Conservation (phyloP, 768 basidiomycete species). For the Mycena galopus region DNA sequence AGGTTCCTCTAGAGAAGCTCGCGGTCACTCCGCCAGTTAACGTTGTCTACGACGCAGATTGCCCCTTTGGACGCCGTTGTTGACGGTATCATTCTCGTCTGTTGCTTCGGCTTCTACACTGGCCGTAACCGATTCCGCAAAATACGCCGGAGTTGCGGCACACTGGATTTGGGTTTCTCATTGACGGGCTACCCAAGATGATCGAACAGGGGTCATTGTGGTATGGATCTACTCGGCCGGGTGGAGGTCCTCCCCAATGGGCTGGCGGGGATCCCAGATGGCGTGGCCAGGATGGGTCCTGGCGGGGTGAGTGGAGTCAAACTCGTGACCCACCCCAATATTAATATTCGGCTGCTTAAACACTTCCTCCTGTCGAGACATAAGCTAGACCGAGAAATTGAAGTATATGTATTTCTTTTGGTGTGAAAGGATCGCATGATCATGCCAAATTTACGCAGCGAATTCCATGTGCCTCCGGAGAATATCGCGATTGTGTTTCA, state of each 20-base stretch:
- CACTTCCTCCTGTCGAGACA: too few relatives aligned
- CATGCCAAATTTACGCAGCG: too few relatives aligned
- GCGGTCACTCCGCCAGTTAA: background rate
- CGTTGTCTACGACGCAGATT: constrained; percentile 10
- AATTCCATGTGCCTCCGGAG: too few relatives aligned
- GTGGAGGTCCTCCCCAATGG: constrained; percentile 53
- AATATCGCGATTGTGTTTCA: too few relatives aligned
- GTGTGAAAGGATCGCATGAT: too few relatives aligned
- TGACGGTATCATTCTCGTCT: background rate
- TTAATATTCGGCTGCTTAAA: too few relatives aligned
- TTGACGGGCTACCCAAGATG: constrained; percentile 11
- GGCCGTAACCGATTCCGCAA: background rate
- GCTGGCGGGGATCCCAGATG: constrained; percentile 51
- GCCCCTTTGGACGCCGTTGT: background rate
- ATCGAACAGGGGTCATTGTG: constrained; percentile 5
- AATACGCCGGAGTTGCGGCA: background rate
- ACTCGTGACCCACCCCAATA: constrained; percentile 53
- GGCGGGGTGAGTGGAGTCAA: constrained; percentile 55
- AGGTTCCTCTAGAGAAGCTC: background rate
- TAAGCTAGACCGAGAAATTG: too few relatives aligned
- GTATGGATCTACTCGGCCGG: constrained; percentile 8
- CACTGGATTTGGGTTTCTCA: constrained; percentile 6
- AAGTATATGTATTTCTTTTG: too few relatives aligned
- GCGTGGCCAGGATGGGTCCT: constrained; percentile 49
- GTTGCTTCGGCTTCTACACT: background rate